Percentiles rank a stretch among this genome's conserved stretches.
These are phyloP conservation scores for Clonostachys rosea DNA, from an alignment of 2,329 filamentous ascomycete genomes.

Conservation along the genomic window DNA sequence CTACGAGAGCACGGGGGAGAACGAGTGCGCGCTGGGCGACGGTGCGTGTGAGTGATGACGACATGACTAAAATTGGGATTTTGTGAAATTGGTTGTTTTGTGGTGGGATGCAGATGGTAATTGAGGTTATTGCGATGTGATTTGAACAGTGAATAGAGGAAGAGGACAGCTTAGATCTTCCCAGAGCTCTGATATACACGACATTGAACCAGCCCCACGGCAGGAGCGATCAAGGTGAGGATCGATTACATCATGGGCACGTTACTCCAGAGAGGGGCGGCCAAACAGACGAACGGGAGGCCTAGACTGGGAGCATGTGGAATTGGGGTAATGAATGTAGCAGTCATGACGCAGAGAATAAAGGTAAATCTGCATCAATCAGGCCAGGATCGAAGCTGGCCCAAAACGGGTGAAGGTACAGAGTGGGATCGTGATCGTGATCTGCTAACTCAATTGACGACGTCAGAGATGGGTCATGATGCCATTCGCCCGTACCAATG, in stretches of 20 bases:
- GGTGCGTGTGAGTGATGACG: constrained; percentile 50
- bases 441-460: too few species aligned
- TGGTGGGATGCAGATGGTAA: not conserved
- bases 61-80: constrained; percentile 15
- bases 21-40: constrained; percentile 35
- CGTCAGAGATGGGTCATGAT: too few species aligned
- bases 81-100: constrained; percentile 1
- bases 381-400: not conserved
- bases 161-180: not conserved
- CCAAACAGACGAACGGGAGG: too few species aligned
- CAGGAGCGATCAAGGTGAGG: not conserved
- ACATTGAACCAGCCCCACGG: not conserved
- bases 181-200: not conserved
- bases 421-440: too few species aligned
- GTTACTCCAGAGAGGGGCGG: too few species aligned
- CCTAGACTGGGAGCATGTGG: too few species aligned
- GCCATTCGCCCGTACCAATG: too few species aligned
- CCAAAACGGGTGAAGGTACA: too few species aligned
- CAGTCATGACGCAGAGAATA: too few species aligned
- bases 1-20: constrained; percentile 27
- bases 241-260: too few species aligned
- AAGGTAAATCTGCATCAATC: not conserved
- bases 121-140: not conserved
- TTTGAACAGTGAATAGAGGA: not conserved
- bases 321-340: too few species aligned